Conservation (phyloP, 1,284 basidiomycete genomes). For the Pyrrhoderma lamaoense region DNA sequence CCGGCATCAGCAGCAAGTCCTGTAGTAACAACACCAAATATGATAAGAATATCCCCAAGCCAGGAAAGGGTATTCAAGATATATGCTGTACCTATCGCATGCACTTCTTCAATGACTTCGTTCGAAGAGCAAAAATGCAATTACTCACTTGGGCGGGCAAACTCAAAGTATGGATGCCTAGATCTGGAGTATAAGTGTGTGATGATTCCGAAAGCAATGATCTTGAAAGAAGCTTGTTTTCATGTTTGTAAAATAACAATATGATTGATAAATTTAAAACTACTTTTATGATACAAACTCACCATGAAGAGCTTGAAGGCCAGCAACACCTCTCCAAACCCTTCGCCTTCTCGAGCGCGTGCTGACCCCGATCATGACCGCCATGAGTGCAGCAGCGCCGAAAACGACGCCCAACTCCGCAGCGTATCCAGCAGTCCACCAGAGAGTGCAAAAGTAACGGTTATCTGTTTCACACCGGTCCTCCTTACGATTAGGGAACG, state of each 20-base stretch:
- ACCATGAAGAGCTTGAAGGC: slow-evolving; percentile 56
- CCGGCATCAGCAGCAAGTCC: slow-evolving; percentile 63
- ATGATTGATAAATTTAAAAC: not conserved
- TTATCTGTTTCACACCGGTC: slow-evolving; percentile 50
- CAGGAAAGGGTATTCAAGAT: slow-evolving; percentile 54
- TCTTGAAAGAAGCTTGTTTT: slow-evolving; percentile 46
- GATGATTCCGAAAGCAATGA: slow-evolving; percentile 57
- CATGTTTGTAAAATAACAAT: not conserved
- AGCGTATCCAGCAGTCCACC: slow-evolving; percentile 63
- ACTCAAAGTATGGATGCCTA: slow-evolving; percentile 44
- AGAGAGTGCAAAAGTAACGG: slow-evolving; percentile 51
- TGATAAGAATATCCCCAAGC: slow-evolving; percentile 46
- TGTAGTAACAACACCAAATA: slow-evolving; percentile 48
- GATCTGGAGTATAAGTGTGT: slow-evolving; percentile 49
- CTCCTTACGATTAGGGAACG: slow-evolving; percentile 52
- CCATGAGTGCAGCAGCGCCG: slow-evolving; percentile 46
- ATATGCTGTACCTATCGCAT: slow-evolving; percentile 58
- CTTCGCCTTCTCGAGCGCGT: slow-evolving; percentile 64
- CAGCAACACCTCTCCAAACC: slow-evolving; percentile 66
- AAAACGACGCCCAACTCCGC: slow-evolving; percentile 57
- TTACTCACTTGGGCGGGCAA: slow-evolving; percentile 51
- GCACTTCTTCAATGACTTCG: too few species aligned
- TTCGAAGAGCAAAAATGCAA: not conserved
- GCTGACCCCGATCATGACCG: slow-evolving; percentile 60
- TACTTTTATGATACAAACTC: slow-evolving; percentile 19